These are phyloP conservation scores for Halophytophthora batemanensis DNA, from an alignment of 352 stramenopile species.

Conservation along the genomic window DNA sequence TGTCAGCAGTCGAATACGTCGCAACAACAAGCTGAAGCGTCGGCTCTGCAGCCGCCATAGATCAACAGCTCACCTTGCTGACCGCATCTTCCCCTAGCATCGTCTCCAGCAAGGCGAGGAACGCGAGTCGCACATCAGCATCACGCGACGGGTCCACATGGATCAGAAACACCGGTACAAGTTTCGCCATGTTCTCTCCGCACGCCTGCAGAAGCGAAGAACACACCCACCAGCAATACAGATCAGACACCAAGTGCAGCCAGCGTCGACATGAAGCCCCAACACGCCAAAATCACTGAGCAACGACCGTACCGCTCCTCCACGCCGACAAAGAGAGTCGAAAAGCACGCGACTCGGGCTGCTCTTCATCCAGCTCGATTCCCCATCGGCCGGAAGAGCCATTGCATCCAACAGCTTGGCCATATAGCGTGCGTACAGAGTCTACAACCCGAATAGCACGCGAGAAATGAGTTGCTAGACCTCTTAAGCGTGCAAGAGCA, in stretches of 20 bases:
- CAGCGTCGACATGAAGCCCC: background rate
- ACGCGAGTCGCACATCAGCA: constrained; percentile 72
- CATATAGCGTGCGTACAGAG: constrained; percentile 55
- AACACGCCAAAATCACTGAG: background rate
- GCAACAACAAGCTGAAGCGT: background rate
- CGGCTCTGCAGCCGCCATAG: background rate
- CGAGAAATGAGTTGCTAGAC: background rate
- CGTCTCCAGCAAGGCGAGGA: constrained; percentile 82
- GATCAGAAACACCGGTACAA: constrained; percentile 62
- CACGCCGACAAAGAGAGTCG: constrained; percentile 70
- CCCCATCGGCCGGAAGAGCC: constrained; percentile 33
- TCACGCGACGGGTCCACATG: constrained; percentile 68
- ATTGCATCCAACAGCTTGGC: constrained; percentile 55
- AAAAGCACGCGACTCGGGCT: constrained; percentile 63
- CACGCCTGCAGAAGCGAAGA: constrained; percentile 52
- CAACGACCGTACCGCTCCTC: constrained; percentile 41
- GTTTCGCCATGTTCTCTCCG: constrained; percentile 45
- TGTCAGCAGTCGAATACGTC: background rate
- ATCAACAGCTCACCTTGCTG: constrained; percentile 32
- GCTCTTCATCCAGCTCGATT: constrained; percentile 56
- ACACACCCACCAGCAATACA: background rate
- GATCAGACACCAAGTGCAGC: background rate
- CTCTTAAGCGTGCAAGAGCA: background rate
- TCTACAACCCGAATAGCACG: constrained; percentile 21
- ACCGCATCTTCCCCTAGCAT: constrained; percentile 64